phyloP scores from a whole-genome alignment of 371 early-diverging fungal species.

The Globomyces sp. region DNA sequence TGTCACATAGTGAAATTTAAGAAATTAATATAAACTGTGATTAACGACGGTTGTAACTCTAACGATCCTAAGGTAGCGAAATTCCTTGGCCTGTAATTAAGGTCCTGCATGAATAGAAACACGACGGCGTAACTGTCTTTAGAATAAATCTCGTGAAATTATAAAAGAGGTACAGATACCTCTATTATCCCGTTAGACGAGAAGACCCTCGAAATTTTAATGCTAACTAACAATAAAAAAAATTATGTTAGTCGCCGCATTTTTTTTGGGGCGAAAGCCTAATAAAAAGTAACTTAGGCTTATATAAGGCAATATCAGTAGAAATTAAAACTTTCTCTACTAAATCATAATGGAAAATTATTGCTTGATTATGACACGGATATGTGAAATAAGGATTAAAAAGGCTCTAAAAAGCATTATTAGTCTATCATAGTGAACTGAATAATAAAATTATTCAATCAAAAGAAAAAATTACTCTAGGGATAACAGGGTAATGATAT shows the following conservation, averaged over 20 bases:
- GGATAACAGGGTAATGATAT: slow-evolving; percentile 53
- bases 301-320: slow-evolving; percentile 49
- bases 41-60: slow-evolving; percentile 62
- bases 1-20: slow-evolving; percentile 54
- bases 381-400: too few relatives aligned
- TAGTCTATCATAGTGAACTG: slow-evolving; percentile 59
- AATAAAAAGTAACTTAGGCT: slow-evolving; percentile 49
- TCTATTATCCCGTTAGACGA: slow-evolving; percentile 57
- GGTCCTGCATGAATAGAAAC: slow-evolving; percentile 33
- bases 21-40: slow-evolving; percentile 51
- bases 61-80: slow-evolving; percentile 57
- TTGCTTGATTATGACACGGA: slow-evolving; percentile 46
- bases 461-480: slow-evolving; percentile 52
- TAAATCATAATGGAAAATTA: slow-evolving; percentile 53
- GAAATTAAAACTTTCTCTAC: slow-evolving; percentile 27
- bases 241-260: slow-evolving; percentile 43
- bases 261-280: slow-evolving; percentile 61
- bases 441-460: slow-evolving; percentile 51
- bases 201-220: slow-evolving; percentile 64
- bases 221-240: slow-evolving; percentile 38
- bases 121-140: slow-evolving; percentile 51
- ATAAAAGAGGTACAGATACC: slow-evolving; percentile 58
- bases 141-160: slow-evolving; percentile 60
- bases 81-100: slow-evolving; percentile 30
- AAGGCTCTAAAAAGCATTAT: slow-evolving; percentile 41